Base-by-base conservation (phyloP, 2,329 filamentous ascomycete genomes). In the Cytospora leucostoma region DNA sequence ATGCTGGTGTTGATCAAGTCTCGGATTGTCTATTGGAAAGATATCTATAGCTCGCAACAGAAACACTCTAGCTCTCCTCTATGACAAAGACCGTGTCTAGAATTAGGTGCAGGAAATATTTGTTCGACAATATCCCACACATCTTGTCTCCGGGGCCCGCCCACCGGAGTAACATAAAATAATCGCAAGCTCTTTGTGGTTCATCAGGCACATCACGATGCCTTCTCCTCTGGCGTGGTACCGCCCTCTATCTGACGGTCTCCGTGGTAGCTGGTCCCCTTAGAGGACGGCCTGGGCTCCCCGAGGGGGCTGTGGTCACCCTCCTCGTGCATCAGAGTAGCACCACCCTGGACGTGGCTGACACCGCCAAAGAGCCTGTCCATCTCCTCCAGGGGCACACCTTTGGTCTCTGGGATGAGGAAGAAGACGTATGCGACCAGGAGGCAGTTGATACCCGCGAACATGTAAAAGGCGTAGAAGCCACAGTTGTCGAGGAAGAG, bases 401-500 rank as follows among this genome's bases (percentile, higher is more conserved):
- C 72, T 58, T 75, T 76, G 11, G 72, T 76, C 63, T 76, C 74
- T 1, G 73, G 74, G 13, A 74, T 69, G 53, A 76, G 70, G 50
- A 76, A 70, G 37, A 70, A 69, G 17, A 75, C 74, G n/a, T 75
- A 70, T 21, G 70, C 69, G 4, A 66, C 64, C 35, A 65, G 56
- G 5, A 65, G 61, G 33, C 64, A 65, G 34, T 65, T 65, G 52
- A 65, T 65, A 0, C 64, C 64, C 7, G 64, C 64, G 15, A 65
- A 65, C 64, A 65, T 63, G 68, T 75, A 78, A 11, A 78, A 69
- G 12, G 74, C 76, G 59, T 76, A 75, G 37, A 80, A 76, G 17
- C 77, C 77, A 47, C 70, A 70, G 69, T 86, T 84, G 49, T 80
- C 76, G 21, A 88, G 78, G 76, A 89, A 88, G 12, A 80, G 83